These are phyloP conservation scores for Solanum virginianum DNA, from an alignment of 257 asterid species.

Conservation along the genomic window DNA sequence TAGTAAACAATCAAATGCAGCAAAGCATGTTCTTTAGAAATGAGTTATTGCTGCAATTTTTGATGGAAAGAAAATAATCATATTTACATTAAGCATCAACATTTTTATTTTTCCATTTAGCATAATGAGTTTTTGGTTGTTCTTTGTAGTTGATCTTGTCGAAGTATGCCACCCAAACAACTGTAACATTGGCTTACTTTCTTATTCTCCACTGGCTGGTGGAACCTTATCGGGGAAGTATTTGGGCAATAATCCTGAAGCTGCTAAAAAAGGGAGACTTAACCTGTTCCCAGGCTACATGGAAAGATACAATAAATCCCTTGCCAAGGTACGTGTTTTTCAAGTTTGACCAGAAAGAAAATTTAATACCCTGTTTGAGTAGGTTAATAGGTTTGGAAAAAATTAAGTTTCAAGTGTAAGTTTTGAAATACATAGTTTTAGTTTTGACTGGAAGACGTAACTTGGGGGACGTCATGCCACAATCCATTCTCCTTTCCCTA, in stretches of 20 bases:
- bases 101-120: neutral
- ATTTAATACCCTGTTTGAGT: neutral
- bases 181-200: conserved; percentile 76
- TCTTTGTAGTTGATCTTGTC: conserved; percentile 65
- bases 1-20: neutral
- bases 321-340: conserved; percentile 41
- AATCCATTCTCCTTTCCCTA: neutral
- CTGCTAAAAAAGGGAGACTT: conserved; percentile 65
- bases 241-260: conserved; percentile 57
- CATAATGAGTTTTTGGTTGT: conserved; percentile 1
- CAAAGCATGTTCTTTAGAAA: neutral
- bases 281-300: conserved; percentile 81
- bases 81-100: neutral
- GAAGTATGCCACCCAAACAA: conserved; percentile 93
- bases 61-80: neutral
- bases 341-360: neutral
- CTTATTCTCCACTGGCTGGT: conserved; percentile 87
- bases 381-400: neutral
- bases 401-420: neutral
- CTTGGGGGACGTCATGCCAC: neutral
- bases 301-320: conserved; percentile 79
- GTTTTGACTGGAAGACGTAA: neutral
- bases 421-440: neutral
- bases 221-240: conserved; percentile 80
- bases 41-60: neutral